These are phyloP conservation scores for Stellera chamaejasme DNA, from an alignment of 345 rosid species.

Conservation along the genomic window DNA sequence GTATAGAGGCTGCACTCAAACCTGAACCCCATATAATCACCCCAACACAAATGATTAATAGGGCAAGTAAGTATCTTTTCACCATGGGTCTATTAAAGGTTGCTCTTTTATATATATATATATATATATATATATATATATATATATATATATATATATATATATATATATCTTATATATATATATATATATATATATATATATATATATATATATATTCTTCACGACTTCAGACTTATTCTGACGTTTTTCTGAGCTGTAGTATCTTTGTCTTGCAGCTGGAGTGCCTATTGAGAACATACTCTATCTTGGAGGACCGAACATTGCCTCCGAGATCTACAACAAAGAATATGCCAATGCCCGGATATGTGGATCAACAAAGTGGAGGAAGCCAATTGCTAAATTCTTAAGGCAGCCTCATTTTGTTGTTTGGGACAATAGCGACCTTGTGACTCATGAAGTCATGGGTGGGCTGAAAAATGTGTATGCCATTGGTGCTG, in stretches of 20 bases:
- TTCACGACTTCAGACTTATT: no score
- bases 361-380: conserved; percentile 65
- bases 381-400: conserved; percentile 72
- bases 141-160: no score
- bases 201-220: no score
- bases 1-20: conserved; percentile 66
- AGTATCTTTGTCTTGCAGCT: conserved; percentile 30
- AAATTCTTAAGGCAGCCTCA: conserved; percentile 70
- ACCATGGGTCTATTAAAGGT: neutral
- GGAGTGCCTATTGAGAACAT: conserved; percentile 57
- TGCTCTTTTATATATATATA: no score
- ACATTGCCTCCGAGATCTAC: conserved; percentile 75
- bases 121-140: no score
- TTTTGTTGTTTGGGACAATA: conserved; percentile 77
- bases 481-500: conserved; percentile 87
- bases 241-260: conserved; percentile 3
- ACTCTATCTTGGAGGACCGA: conserved; percentile 80
- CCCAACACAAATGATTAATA: conserved; percentile 67
- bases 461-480: conserved; percentile 87
- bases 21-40: conserved; percentile 70
- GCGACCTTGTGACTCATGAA: conserved; percentile 80
- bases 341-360: conserved; percentile 81
- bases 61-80: conserved; percentile 44
- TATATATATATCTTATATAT: no score
- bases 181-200: no score